Evolutionary conservation across 139 green algal genomes (phyloP), one percentile per base, ranked within the genome.

Genomic region (Asterochloris erici): DNA sequence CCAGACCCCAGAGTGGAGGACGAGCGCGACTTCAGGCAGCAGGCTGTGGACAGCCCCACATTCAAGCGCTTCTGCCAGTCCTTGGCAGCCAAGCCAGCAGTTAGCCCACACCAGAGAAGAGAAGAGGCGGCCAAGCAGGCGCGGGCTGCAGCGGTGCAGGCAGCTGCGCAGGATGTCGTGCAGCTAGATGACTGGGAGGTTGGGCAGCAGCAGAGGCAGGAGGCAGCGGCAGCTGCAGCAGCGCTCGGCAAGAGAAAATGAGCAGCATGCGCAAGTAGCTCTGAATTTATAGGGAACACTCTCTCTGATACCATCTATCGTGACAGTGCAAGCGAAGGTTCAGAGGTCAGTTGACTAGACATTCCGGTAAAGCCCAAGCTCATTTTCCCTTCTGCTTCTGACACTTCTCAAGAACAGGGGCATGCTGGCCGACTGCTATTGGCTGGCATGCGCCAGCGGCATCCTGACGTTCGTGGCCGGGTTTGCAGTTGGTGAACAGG

Each of bases 211-310:
- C 60, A 80, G 76, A 70, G 24, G 24, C 60, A n/a, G 6, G 61
- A 54, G 38, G 38, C 21, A 47, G 60, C 60, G 14, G 60, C 76
- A 60, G 54, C 26, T 24, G 76, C 76, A 15, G 23, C n/a, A 29
- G 14, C 76, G 54, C 11, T 54, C 26, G 23, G 76, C 76, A 80
- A 80, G 76, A 80, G 69, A 54, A 80, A 80, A n/a, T 80, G 38
- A 54, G 38, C 38, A 54, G 38, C 38, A 54, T 54, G 4, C 6
- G 38, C 38, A 2, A 54, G 38, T 6, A 54, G 38, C 38, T 54
- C 38, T 54, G 38, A 54, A 54, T 54, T 54, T 54, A 6, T 54
- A 54, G 38, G 38, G 2, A 10, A 54, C 4, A 54, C 38, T 54
- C 38, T 54, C 38, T 10, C 38, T 54, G n/a, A 54, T 6, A 54